Percentiles rank a stretch among this genome's conserved stretches.
Conservation (phyloP, 306 rosid genomes). For the Medicago lupulina region DNA sequence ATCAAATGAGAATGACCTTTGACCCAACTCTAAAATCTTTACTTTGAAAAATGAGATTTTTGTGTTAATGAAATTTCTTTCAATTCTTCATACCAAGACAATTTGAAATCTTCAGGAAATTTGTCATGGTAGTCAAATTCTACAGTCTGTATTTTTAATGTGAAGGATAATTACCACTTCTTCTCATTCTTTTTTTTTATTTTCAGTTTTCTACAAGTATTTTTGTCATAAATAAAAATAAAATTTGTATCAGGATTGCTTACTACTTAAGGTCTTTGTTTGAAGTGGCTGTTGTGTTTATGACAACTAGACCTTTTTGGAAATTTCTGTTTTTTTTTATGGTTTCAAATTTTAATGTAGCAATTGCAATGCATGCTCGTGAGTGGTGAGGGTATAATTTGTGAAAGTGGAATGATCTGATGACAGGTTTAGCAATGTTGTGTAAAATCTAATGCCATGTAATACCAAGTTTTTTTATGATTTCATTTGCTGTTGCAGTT, state of each 20-base stretch:
- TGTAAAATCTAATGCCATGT: conserved; percentile 11
- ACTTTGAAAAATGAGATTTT: conserved; percentile 38
- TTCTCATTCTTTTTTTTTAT: conserved; percentile 9
- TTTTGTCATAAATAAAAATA: neutral
- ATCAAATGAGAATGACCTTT: conserved; percentile 45
- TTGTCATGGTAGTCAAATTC: conserved; percentile 44
- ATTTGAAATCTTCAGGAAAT: conserved; percentile 48
- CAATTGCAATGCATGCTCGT: neutral
- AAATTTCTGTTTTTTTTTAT: conserved; percentile 1
- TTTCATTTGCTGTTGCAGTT: conserved; percentile 64
- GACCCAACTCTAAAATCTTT: conserved; percentile 41
- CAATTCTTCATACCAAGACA: conserved; percentile 39
- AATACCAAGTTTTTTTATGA: conserved; percentile 36
- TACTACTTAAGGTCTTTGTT: conserved; percentile 15
- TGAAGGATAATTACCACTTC: conserved; percentile 33
- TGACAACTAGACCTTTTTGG: neutral
- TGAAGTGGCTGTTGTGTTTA: conserved; percentile 22
- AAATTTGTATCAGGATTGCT: conserved; percentile 6
- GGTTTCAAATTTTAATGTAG: conserved; percentile 35
- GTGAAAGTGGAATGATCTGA: conserved; percentile 24
- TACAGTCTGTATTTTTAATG: conserved; percentile 24
- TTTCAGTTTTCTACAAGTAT: conserved; percentile 24
- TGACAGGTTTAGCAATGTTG: conserved; percentile 8
- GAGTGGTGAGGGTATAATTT: neutral
- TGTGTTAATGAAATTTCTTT: conserved; percentile 42